Conservation (phyloP, 176 grass and related monocot genomes). For the Phyllostachys edulis region DNA sequence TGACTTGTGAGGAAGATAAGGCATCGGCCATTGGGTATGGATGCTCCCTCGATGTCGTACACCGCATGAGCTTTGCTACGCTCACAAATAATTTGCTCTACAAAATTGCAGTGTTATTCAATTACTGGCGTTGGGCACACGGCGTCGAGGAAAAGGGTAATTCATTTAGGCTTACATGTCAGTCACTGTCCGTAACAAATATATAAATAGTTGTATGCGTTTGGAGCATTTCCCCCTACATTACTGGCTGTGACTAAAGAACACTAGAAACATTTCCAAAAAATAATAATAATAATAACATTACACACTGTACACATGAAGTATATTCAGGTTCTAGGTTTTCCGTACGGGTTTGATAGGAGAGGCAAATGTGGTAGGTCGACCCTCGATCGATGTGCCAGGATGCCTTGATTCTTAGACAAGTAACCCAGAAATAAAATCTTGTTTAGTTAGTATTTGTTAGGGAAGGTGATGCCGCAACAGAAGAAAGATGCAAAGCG, state of each 20-base stretch:
- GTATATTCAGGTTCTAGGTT: neutral
- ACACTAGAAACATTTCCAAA: neutral
- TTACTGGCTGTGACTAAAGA: no score
- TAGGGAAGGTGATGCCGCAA: no score
- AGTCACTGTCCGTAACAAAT: no score
- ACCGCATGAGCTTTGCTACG: neutral
- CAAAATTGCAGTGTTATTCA: no score
- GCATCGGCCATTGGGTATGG: neutral
- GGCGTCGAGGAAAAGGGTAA: no score
- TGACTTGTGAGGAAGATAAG: neutral
- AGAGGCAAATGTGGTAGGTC: neutral
- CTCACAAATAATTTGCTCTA: neutral
- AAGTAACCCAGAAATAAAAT: conserved; percentile 16
- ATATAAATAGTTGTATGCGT: no score
- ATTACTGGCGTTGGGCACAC: no score
- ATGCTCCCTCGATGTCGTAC: neutral
- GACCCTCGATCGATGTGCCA: neutral
- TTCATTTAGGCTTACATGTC: no score
- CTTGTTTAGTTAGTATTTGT: no score
- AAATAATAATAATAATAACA: no score
- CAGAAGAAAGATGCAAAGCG: neutral
- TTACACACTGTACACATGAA: neutral
- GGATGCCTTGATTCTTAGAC: conserved; percentile 41
- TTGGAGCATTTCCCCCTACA: no score
- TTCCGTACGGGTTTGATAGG: neutral